phyloP scores from a whole-genome alignment of 345 rosid species.

The Dimocarpus longan region DNA sequence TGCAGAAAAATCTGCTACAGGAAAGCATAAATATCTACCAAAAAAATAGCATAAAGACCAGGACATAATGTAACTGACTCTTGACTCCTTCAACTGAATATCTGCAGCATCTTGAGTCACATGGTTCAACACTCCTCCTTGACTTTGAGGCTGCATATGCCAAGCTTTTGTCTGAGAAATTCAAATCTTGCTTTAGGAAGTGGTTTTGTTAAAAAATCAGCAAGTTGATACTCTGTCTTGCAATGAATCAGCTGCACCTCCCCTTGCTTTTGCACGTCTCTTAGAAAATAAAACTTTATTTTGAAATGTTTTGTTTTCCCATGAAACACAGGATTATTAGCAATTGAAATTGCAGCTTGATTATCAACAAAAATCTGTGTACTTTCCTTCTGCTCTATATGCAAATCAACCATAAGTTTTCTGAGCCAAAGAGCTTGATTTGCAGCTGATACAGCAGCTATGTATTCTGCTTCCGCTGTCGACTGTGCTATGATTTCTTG shows the following conservation, averaged over 20 bases:
- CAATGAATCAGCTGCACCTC: conserved; percentile 1
- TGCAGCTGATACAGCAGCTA: too few relatives aligned
- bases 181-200: not conserved
- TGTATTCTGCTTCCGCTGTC: conserved; percentile 4
- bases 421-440: conserved; percentile 12
- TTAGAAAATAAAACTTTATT: not conserved
- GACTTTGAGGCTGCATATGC: not conserved
- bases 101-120: too few relatives aligned
- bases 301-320: conserved; percentile 21
- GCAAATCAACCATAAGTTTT: conserved; percentile 4
- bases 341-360: conserved; percentile 6
- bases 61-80: too few relatives aligned
- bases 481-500: conserved; percentile 6
- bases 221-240: not conserved
- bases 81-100: too few relatives aligned
- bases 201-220: not conserved
- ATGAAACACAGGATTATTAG: conserved; percentile 19
- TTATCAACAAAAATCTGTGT: not conserved
- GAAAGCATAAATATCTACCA: too few relatives aligned
- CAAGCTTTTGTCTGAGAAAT: not conserved
- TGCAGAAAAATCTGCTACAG: too few relatives aligned
- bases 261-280: not conserved
- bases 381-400: not conserved
- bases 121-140: conserved; percentile 15
- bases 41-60: too few relatives aligned